Percentiles rank a stretch among this genome's conserved stretches.
Evolutionary conservation across 495 filamentous ascomycete species (phyloP).

Genomic region (Trichoderma asperelloides): DNA sequence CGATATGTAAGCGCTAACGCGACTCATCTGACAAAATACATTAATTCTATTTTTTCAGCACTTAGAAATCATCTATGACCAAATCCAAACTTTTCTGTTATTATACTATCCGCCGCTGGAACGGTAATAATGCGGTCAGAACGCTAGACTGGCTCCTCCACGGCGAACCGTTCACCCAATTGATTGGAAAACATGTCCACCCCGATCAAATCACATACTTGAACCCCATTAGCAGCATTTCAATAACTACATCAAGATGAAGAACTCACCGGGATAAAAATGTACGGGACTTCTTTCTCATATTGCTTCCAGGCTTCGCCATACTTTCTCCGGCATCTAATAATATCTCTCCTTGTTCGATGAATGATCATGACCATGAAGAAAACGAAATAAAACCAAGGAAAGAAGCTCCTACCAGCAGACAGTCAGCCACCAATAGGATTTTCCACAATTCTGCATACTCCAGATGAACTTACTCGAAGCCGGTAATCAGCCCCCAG

Average conservation of each 20-base stretch:
- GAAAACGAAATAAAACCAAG: slow-evolving; percentile 94
- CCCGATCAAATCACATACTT: no score
- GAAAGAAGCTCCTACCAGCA: slow-evolving; percentile 60
- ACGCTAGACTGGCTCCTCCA: no score
- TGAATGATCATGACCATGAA: slow-evolving; percentile 86
- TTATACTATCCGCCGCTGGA: no score
- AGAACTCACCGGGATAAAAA: slow-evolving; percentile 86
- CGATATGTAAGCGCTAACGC: no score
- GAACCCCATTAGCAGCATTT: no score
- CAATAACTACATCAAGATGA: not conserved
- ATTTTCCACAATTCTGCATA: not conserved
- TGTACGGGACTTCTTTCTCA: slow-evolving; percentile 74
- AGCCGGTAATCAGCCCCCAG: slow-evolving; percentile 53
- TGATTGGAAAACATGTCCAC: no score
- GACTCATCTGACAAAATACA: no score
- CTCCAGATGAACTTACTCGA: slow-evolving; percentile 19
- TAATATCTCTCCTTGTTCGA: slow-evolving; percentile 74
- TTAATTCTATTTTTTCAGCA: no score
- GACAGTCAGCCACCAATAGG: not conserved
- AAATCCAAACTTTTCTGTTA: no score
- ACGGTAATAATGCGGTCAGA: no score
- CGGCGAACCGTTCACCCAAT: no score
- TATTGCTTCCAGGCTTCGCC: slow-evolving; percentile 88
- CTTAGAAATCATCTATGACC: no score
- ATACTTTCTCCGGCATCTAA: slow-evolving; percentile 77